phyloP scores from a whole-genome alignment of 2,329 filamentous ascomycete species.

The Aureobasidium sp. region DNA sequence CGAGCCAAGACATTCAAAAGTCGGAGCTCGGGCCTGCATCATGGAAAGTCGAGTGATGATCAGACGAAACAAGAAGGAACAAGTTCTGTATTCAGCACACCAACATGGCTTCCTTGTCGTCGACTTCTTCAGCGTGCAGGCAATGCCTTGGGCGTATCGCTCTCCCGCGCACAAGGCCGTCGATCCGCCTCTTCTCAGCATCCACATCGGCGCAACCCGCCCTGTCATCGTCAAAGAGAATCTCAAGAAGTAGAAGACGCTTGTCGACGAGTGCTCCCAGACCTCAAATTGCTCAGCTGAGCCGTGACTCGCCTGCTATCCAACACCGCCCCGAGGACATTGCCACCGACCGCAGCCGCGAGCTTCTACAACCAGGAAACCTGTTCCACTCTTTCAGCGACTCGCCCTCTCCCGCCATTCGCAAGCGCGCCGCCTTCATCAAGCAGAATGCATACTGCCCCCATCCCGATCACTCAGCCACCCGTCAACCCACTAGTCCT shows the following conservation, averaged over 20 bases:
- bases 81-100: background rate
- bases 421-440: constrained; percentile 81
- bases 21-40: background rate
- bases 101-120: background rate
- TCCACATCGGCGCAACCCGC: constrained; percentile 4
- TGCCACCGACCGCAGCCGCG: constrained; percentile 19
- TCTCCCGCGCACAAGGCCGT: background rate
- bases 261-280: background rate
- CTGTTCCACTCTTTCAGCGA: constrained; percentile 88
- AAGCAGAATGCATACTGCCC: constrained; percentile 89
- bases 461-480: constrained; percentile 76
- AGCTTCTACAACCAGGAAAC: constrained; percentile 60
- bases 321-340: background rate
- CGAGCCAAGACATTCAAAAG: constrained; percentile 1
- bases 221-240: constrained; percentile 2
- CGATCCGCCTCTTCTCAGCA: background rate
- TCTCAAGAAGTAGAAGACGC: background rate
- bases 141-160: constrained; percentile 3
- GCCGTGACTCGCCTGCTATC: background rate
- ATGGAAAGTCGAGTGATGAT: background rate
- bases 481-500: constrained; percentile 56
- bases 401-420: constrained; percentile 82
- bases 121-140: constrained; percentile 1
- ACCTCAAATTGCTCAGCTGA: constrained; percentile 5
- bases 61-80: background rate